These are phyloP conservation scores for Nicotiana tabacum DNA, from an alignment of 257 asterid species.

Conservation along the genomic window DNA sequence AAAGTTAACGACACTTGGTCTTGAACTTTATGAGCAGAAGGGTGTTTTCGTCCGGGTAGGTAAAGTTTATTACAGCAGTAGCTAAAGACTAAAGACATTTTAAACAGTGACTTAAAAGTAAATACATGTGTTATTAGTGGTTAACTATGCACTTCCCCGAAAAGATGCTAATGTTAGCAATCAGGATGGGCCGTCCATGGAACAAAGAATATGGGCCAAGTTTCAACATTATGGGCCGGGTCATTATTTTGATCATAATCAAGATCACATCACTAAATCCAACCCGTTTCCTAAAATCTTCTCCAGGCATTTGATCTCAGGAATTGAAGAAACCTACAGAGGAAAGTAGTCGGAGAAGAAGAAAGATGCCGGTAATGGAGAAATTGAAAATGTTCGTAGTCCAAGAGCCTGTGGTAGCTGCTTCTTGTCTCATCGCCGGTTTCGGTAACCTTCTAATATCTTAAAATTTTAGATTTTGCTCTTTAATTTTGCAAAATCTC, in stretches of 20 bases:
- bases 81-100: no score
- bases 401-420: constrained; percentile 83
- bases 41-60: no score
- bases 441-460: constrained; percentile 37
- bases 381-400: constrained; percentile 66
- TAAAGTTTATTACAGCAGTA: no score
- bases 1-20: no score
- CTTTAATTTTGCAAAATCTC: background rate
- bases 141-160: no score
- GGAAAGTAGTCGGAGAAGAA: background rate
- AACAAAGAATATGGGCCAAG: background rate
- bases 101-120: no score
- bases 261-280: background rate
- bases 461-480: background rate
- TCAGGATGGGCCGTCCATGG: no score
- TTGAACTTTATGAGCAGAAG: no score
- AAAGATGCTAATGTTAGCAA: no score
- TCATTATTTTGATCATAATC: background rate
- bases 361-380: constrained; percentile 63
- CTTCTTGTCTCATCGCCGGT: constrained; percentile 82
- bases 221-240: background rate
- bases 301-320: background rate
- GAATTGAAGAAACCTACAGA: background rate
- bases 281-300: background rate
- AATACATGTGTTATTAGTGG: no score